Base-by-base conservation (phyloP, 345 rosid species). In the Cardiospermum halicacabum region DNA sequence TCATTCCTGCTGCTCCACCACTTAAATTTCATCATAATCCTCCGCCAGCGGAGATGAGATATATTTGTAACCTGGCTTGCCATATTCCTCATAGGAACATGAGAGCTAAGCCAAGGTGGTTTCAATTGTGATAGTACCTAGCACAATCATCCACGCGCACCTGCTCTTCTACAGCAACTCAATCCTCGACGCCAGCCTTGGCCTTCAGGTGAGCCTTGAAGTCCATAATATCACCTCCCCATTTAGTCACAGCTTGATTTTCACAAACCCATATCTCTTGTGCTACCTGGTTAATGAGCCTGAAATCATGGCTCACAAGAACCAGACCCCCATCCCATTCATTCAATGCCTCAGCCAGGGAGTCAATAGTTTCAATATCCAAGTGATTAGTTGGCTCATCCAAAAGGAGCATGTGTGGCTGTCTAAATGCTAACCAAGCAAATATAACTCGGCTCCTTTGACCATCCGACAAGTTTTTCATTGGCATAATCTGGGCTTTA, bases 331-430 rank as follows among this genome's bases (percentile, higher is more conserved):
- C 93, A 40, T 89, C 96, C 93, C 93, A 89, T 72, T 89, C 91
- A 13, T 85, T 89, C 78, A 89, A 66, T 28, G 96, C 96, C 67
- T 89, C 96, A 0, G 91, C 96, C 10, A 95, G 80, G 0, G 99
- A 91, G 70, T 95, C 99, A 0, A 91, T 95, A 1, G 99, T 95
- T 80, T 95, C 99, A 1, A 95, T 91, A 70, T 95, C 99, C 86
- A 95, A 73, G 73, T 95, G 99, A 68, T 95, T 91, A 0, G 99
- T 95, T 0, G 99, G 99, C 72, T 95, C 99, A 62, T 95, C 99
- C 76, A 95, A 66, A 21, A 95, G 78, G 64, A 95, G 86, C 84
- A 95, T 50, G 40, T 95, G 96, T 11, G 99, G 99, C 71, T 95
- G 97, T 84, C 97, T 83, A 18, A 34, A 95, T 10, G 99, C 99